Conservation (phyloP, 1,139 yeast species). For the Yamadazyma jaroonii region DNA sequence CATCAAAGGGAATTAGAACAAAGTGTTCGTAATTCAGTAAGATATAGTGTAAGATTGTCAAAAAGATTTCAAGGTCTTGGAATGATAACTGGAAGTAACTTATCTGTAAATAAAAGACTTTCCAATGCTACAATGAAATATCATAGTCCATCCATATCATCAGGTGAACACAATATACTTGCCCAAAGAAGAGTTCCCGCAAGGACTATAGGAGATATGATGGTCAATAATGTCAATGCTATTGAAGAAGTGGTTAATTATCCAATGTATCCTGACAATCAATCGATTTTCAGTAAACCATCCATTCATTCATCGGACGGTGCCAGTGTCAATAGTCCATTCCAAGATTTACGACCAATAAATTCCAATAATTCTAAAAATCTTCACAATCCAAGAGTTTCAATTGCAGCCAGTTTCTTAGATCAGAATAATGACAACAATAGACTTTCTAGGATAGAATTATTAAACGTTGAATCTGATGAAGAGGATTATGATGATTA, state of each 20-base stretch:
- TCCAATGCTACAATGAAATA: constrained; percentile 21
- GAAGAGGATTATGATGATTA: constrained; percentile 26
- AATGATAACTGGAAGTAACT: constrained; percentile 19
- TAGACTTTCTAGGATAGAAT: constrained; percentile 49
- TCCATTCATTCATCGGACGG: constrained; percentile 17
- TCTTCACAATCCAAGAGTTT: constrained; percentile 21
- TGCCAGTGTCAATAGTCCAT: constrained; percentile 11
- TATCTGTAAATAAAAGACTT: constrained; percentile 17
- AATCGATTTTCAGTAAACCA: constrained; percentile 22
- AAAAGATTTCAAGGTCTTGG: constrained; percentile 25
- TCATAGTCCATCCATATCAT: constrained; percentile 19
- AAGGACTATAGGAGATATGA: constrained; percentile 64
- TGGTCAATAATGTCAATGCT: constrained; percentile 57
- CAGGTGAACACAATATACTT: constrained; percentile 16
- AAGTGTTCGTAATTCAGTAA: constrained; percentile 79
- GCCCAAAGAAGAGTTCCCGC: constrained; percentile 17
- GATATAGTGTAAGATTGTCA: constrained; percentile 67
- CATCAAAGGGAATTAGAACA: constrained; percentile 69
- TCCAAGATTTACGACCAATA: constrained; percentile 9
- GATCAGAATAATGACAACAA: constrained; percentile 25
- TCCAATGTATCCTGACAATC: constrained; percentile 18
- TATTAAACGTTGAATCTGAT: constrained; percentile 43
- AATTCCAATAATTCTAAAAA: constrained; percentile 8
- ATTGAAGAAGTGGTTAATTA: constrained; percentile 52
- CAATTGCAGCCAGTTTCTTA: constrained; percentile 34